Percentiles rank a stretch among this genome's conserved stretches.
These are phyloP conservation scores for Trichosanthes cucumerina DNA, from an alignment of 306 rosid genomes.

Conservation along the genomic window DNA sequence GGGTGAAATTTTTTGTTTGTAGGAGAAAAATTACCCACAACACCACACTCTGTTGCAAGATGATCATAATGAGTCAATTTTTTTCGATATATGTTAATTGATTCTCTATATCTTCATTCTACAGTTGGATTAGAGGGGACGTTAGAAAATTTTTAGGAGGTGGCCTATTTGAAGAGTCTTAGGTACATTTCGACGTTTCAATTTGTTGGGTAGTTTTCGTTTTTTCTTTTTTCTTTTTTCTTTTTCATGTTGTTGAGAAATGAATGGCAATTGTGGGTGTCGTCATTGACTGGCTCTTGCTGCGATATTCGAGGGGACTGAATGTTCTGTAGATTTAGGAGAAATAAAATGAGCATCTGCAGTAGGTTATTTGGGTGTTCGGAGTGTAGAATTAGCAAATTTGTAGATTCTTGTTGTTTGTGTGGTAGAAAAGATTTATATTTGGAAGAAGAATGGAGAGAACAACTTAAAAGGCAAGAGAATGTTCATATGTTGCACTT, in stretches of 20 bases:
- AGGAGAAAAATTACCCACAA: background rate
- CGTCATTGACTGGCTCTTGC: background rate
- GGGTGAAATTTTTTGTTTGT: background rate
- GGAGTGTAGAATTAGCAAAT: background rate
- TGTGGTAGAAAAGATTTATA: background rate
- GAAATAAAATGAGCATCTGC: background rate
- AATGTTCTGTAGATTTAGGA: background rate
- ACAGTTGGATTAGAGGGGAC: background rate
- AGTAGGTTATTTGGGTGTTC: background rate
- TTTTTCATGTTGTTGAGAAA: background rate
- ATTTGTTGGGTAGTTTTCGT: background rate
- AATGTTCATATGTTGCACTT: slow-evolving; percentile 20
- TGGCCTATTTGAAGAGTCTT: background rate
- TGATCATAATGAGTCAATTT: background rate
- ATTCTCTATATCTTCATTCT: background rate
- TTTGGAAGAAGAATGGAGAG: background rate
- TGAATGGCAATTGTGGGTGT: background rate
- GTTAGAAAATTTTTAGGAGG: background rate
- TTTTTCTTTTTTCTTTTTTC: background rate
- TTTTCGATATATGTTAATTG: background rate
- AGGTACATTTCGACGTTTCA: background rate
- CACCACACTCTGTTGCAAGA: background rate
- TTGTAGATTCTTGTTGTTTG: background rate
- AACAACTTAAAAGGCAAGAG: slow-evolving; percentile 8
- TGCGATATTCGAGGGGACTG: background rate